phyloP scores from a whole-genome alignment of 768 basidiomycete species.

The Tubosaeta sp. region DNA sequence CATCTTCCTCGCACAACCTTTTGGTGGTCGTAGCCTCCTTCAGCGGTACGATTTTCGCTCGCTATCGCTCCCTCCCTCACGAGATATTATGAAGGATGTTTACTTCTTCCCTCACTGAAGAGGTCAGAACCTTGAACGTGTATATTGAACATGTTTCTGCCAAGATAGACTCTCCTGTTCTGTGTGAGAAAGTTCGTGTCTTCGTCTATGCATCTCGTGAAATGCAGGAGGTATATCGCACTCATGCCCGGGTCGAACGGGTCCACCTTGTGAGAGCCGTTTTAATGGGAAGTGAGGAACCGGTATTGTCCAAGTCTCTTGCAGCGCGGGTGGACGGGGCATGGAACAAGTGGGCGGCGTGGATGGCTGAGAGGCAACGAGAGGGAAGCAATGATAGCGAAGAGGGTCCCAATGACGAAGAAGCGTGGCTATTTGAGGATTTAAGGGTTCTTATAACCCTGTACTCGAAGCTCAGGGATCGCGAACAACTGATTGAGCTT shows the following conservation, averaged over 20 bases:
- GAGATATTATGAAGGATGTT: constrained; percentile 68
- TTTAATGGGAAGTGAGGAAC: constrained; percentile 73
- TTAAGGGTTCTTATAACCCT: constrained; percentile 74
- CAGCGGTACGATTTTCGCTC: constrained; percentile 56
- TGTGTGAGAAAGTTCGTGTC: constrained; percentile 83
- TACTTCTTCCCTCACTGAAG: constrained; percentile 86
- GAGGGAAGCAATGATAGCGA: constrained; percentile 77
- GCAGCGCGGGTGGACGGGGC: constrained; percentile 77
- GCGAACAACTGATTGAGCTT: constrained; percentile 86
- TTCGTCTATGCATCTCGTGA: constrained; percentile 87
- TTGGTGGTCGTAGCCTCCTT: constrained; percentile 87
- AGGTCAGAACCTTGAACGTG: constrained; percentile 77
- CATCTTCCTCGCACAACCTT: constrained; percentile 94
- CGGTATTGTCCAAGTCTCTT: constrained; percentile 70
- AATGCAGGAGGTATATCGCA: constrained; percentile 77
- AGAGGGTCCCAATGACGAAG: constrained; percentile 89
- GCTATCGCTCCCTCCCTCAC: constrained; percentile 1
- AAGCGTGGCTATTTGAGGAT: constrained; percentile 96
- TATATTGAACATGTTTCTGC: constrained; percentile 85
- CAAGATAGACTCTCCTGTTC: constrained; percentile 82
- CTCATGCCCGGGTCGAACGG: constrained; percentile 70
- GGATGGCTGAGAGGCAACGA: constrained; percentile 55
- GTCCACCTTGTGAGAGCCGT: constrained; percentile 77
- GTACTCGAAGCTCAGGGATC: constrained; percentile 76
- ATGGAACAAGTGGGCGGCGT: constrained; percentile 73